Conservation (phyloP, 1,284 basidiomycete species). For the Wallemia mellicola region DNA sequence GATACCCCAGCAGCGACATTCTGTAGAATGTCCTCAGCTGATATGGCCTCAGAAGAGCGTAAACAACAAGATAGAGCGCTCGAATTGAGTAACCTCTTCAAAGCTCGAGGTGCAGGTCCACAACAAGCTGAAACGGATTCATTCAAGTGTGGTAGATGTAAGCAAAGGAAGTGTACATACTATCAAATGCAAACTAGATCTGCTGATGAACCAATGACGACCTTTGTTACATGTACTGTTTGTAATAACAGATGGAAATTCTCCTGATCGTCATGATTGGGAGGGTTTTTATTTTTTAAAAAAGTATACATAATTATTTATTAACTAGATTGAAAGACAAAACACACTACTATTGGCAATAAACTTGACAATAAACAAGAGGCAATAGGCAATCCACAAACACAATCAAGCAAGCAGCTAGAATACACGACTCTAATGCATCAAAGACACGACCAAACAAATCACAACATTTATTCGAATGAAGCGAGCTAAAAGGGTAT, state of each 20-base stretch:
- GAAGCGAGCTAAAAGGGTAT: neutral
- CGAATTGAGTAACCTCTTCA: slow-evolving; percentile 62
- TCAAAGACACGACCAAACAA: neutral
- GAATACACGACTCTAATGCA: too few relatives aligned
- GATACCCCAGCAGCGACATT: slow-evolving; percentile 39
- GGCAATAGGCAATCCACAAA: too few relatives aligned
- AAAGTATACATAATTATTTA: neutral
- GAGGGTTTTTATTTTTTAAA: neutral
- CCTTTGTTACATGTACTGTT: slow-evolving; percentile 26
- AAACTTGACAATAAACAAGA: too few relatives aligned
- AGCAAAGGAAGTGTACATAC: slow-evolving; percentile 60
- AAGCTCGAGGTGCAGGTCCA: slow-evolving; percentile 64
- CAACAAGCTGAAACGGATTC: slow-evolving; percentile 70
- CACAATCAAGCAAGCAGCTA: too few relatives aligned
- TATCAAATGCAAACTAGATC: slow-evolving; percentile 80
- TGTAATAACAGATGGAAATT: slow-evolving; percentile 28
- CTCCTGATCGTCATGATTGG: slow-evolving; percentile 18
- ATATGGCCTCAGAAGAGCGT: slow-evolving; percentile 83
- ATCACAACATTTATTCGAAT: neutral
- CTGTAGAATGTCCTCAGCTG: slow-evolving; percentile 43
- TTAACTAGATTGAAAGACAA: neutral
- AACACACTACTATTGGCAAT: too few relatives aligned
- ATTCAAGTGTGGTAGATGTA: slow-evolving; percentile 58
- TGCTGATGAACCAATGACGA: slow-evolving; percentile 91
- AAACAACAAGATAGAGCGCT: slow-evolving; percentile 56